phyloP scores from a whole-genome alignment of 805 yeast species.

The Wickerhamomyces subpelliculosus region DNA sequence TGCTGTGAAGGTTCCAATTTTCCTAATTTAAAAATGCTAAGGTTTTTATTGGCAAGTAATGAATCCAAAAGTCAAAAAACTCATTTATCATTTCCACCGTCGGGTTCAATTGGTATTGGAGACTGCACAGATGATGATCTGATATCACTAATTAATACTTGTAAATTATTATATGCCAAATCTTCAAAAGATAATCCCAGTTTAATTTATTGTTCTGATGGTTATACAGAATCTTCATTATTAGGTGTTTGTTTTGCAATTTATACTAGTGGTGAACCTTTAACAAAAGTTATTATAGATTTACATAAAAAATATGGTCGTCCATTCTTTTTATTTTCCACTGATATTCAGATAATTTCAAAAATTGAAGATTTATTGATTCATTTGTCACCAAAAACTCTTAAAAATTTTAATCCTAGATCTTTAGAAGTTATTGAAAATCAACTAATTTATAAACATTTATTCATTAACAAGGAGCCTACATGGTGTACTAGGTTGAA shows the following conservation, averaged over 20 bases:
- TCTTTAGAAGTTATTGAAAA: conserved; percentile 14
- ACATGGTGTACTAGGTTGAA: conserved; percentile 25
- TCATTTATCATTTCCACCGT: conserved; percentile 66
- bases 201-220: conserved; percentile 77
- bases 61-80: conserved; percentile 13
- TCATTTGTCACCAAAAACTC: conserved; percentile 47
- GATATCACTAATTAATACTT: conserved; percentile 55
- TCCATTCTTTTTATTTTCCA: conserved; percentile 78
- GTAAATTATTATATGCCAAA: conserved; percentile 54
- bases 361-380: conserved; percentile 59
- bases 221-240: conserved; percentile 88
- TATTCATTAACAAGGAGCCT: conserved; percentile 21
- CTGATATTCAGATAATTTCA: conserved; percentile 60
- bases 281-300: conserved; percentile 60
- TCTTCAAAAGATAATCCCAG: conserved; percentile 27
- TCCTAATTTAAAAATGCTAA: conserved; percentile 38
- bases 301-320: conserved; percentile 60
- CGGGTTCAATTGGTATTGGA: conserved; percentile 77
- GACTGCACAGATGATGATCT: conserved; percentile 58
- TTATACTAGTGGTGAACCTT: conserved; percentile 51
- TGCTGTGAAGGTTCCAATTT: conserved; percentile 56
- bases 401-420: conserved; percentile 5
- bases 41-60: conserved; percentile 13
- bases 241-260: conserved; percentile 64
- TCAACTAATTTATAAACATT: conserved; percentile 27